Conservation (phyloP, 2,329 filamentous ascomycete genomes). For the Fusarium cyanostomum region DNA sequence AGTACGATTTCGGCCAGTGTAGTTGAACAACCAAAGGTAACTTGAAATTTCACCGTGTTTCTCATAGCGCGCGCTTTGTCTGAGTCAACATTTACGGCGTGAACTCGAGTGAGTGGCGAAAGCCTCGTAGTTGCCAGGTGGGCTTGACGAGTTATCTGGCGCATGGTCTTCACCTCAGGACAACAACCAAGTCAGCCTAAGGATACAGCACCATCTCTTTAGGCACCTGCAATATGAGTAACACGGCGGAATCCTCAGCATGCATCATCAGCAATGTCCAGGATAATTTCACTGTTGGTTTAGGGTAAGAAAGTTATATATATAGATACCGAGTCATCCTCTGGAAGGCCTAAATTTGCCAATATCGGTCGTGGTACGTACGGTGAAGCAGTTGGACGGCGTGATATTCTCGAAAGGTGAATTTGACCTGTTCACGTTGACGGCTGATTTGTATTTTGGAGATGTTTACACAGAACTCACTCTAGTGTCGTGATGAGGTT, state of each 20-base stretch:
- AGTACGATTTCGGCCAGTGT: not conserved
- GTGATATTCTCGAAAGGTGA: no score
- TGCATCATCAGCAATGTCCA: not conserved
- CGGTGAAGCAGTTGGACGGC: no score
- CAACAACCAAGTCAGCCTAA: not conserved
- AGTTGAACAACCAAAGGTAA: not conserved
- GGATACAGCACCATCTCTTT: not conserved
- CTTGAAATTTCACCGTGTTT: no score
- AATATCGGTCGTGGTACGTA: no score
- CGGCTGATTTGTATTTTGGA: no score
- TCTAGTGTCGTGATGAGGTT: no score
- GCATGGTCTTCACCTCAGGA: not conserved
- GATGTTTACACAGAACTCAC: no score
- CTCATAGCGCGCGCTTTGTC: no score
- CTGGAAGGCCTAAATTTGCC: not conserved
- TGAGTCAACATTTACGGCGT: not conserved
- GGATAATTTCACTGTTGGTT: not conserved
- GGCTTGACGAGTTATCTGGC: no score
- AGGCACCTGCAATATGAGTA: not conserved
- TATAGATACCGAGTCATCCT: no score
- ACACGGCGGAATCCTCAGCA: not conserved
- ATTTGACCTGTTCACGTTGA: no score
- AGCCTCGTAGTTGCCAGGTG: not conserved
- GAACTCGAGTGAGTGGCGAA: not conserved
- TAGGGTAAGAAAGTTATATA: not conserved